Evolutionary conservation across 2,329 filamentous ascomycete species (phyloP).

Genomic region (Zelopaecilomyces penicillatus): DNA sequence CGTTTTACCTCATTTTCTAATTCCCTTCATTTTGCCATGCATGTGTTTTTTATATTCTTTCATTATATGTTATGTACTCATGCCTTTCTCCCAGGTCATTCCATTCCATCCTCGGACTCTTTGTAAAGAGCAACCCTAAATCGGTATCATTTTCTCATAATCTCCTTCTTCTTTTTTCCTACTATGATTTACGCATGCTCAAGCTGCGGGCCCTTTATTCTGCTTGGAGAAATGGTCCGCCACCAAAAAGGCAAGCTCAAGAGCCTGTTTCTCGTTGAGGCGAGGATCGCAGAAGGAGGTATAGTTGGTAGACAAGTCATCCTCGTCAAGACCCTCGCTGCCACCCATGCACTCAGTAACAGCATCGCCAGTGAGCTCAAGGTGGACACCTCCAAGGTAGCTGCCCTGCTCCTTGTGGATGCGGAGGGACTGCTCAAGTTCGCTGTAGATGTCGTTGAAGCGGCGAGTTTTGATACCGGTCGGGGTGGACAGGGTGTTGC

Average conservation of each 20-base stretch:
- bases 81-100: background rate
- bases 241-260: conserved; percentile 89
- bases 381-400: conserved; percentile 86
- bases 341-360: conserved; percentile 95
- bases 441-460: conserved; percentile 82
- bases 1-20: no score
- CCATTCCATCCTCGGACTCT: no score
- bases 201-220: conserved; percentile 7
- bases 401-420: conserved; percentile 79
- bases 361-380: conserved; percentile 90
- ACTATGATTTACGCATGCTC: background rate
- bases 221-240: conserved; percentile 62
- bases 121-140: no score
- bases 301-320: conserved; percentile 84
- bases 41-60: no score
- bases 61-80: background rate
- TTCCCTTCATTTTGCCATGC: no score
- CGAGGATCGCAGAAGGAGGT: conserved; percentile 93
- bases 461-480: conserved; percentile 84
- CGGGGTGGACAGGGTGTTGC: conserved; percentile 61
- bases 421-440: conserved; percentile 72
- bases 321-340: conserved; percentile 76
- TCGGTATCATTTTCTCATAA: no score
- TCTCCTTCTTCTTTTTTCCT: background rate
- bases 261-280: conserved; percentile 93